Evolutionary conservation across 2,329 filamentous ascomycete species (phyloP).

Genomic region (Aureobasidium sp.): DNA sequence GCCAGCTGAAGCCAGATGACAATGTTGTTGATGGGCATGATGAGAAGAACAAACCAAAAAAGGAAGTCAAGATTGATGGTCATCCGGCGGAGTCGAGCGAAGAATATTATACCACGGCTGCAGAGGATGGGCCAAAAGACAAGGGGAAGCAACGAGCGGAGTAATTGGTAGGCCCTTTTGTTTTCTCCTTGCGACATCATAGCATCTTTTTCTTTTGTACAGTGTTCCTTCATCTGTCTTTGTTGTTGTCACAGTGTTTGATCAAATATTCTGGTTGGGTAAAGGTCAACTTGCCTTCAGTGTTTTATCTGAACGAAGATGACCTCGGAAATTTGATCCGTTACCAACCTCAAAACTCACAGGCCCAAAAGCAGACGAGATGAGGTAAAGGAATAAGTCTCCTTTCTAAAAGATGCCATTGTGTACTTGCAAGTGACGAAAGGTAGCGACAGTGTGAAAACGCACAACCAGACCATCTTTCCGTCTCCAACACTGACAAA

Average conservation of each 20-base stretch:
- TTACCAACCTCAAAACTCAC: too few relatives aligned
- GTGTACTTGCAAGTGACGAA: too few relatives aligned
- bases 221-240: neutral
- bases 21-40: neutral
- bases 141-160: neutral
- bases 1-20: neutral
- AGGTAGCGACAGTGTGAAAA: too few relatives aligned
- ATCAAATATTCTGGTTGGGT: too few relatives aligned
- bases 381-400: too few relatives aligned
- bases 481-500: neutral
- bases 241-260: neutral
- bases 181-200: neutral
- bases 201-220: neutral
- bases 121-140: neutral
- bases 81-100: neutral
- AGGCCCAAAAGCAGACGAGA: too few relatives aligned
- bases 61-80: neutral
- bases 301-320: too few relatives aligned
- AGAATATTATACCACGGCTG: neutral
- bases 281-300: too few relatives aligned
- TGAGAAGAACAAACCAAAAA: neutral
- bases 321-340: too few relatives aligned
- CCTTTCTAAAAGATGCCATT: too few relatives aligned
- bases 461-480: neutral
- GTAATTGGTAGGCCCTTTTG: neutral